Percentiles rank a stretch among this genome's conserved stretches.
These are phyloP conservation scores for Rhodotorula sp. DNA, from an alignment of 1,284 basidiomycete genomes.

Conservation along the genomic window DNA sequence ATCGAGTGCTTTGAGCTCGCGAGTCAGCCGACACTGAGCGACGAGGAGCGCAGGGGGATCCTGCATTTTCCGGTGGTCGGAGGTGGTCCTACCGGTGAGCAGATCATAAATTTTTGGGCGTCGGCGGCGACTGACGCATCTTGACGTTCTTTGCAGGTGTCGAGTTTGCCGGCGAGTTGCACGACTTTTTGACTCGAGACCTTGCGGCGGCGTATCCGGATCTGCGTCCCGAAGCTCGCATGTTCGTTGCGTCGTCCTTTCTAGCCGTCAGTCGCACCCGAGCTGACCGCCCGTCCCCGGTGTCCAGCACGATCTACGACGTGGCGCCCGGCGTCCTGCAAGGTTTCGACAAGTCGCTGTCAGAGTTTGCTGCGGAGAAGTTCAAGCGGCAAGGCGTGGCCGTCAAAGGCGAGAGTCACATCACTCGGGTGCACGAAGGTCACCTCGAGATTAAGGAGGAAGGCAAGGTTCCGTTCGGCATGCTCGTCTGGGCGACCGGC, in stretches of 20 bases:
- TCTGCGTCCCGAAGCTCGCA: slow-evolving; percentile 29
- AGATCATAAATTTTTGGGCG: not conserved
- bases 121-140: not conserved
- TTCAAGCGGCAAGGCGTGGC: slow-evolving; percentile 37
- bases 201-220: slow-evolving; percentile 56
- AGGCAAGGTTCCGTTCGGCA: slow-evolving; percentile 64
- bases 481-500: slow-evolving; percentile 74
- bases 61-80: slow-evolving; percentile 79
- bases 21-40: slow-evolving; percentile 65
- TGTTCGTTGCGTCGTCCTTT: slow-evolving; percentile 3
- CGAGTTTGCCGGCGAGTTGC: slow-evolving; percentile 81
- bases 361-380: slow-evolving; percentile 45
- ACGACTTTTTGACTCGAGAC: slow-evolving; percentile 77
- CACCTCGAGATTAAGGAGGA: slow-evolving; percentile 42
- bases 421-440: slow-evolving; percentile 34
- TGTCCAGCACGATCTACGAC: slow-evolving; percentile 39
- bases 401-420: slow-evolving; percentile 34
- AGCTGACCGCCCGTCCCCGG: too few species aligned
- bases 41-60: slow-evolving; percentile 63
- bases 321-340: slow-evolving; percentile 44
- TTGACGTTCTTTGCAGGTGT: slow-evolving; percentile 55
- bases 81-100: slow-evolving; percentile 48
- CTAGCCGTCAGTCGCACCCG: not conserved
- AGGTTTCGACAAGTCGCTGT: slow-evolving; percentile 43
- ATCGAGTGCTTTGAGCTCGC: slow-evolving; percentile 80